Evolutionary conservation across 257 asterid genomes (phyloP).

Genomic region (Solanum infundibuliforme): DNA sequence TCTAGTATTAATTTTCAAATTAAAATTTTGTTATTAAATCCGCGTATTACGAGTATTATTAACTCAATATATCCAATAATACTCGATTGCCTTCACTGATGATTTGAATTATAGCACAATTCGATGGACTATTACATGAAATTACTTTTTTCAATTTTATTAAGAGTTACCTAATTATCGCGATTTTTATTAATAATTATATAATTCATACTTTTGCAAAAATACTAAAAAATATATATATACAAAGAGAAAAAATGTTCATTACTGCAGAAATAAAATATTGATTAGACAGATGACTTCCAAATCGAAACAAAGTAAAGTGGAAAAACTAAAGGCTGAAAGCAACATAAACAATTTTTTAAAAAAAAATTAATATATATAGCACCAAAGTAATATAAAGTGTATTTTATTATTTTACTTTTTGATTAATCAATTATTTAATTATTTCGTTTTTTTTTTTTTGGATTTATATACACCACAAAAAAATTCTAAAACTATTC

Average conservation of each 20-base stretch:
- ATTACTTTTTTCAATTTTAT: too few species aligned
- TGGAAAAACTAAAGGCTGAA: not conserved
- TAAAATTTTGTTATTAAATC: not conserved
- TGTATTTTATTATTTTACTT: not conserved
- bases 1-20: not conserved
- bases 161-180: not conserved
- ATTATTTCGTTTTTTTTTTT: not conserved
- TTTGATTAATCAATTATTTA: not conserved
- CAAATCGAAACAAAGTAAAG: not conserved
- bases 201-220: not conserved
- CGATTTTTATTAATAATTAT: not conserved
- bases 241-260: too few species aligned
- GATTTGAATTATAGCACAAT: not conserved
- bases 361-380: not conserved
- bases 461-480: not conserved
- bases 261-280: not conserved
- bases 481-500: not conserved
- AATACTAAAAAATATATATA: too few species aligned
- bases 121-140: not conserved
- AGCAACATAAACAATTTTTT: not conserved
- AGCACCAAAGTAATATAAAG: not conserved
- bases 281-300: not conserved
- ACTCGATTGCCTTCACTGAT: not conserved
- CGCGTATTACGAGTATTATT: not conserved
- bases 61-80: not conserved